Evolutionary conservation across 2,329 filamentous ascomycete genomes (phyloP), one percentile per base, ranked within the genome.

Genomic region (Diaporthe eres): DNA sequence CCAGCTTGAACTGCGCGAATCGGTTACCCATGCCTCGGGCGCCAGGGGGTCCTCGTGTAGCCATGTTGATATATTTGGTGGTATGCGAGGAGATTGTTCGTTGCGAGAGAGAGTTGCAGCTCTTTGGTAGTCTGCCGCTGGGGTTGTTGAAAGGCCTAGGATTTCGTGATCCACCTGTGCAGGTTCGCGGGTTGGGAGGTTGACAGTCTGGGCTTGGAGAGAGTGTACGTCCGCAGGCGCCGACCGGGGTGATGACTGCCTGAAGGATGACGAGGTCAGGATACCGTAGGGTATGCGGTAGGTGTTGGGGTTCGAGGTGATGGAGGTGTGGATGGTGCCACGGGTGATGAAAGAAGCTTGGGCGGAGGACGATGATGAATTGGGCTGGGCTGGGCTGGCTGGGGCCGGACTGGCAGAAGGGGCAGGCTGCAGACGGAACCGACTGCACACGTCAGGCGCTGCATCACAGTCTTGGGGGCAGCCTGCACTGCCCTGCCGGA

Each of bases 1-100:
- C 97, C 81, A 99, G 91, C 90, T 99, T 99, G 89, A 99, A 99
- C 90, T 99, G 97, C 82, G 97, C 96, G 86, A 99, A 98, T 83
- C 96, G 93, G 86, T 94, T 91, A 92, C 93, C 91, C 90, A 89
- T 86, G 83, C 89, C 90, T 81, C 90, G 90, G 80, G 89, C 87
- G 81, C 89, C 90, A 82, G 89, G 87, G 80, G 89, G 87, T 81
- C 92, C 92, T 92, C 95, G 92, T 85, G 94, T 91, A 87, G 96
- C 94, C 96, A 98, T 98, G 85, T 81, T 89, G 84, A 79, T 77
- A 13, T 75, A 75, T 78, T 79, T 78, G 79, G 25, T 57, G 37
- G n/a, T 37, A 34, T 47, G 25, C 8, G 34, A 8, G 70, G 75
- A 57, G 61, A 58, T 68, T 42, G 74, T 75, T 79, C 80, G 76